Percentiles rank a stretch among this genome's conserved stretches.
Conservation (phyloP, 768 basidiomycete genomes). For the Naganishia vishniacii region DNA sequence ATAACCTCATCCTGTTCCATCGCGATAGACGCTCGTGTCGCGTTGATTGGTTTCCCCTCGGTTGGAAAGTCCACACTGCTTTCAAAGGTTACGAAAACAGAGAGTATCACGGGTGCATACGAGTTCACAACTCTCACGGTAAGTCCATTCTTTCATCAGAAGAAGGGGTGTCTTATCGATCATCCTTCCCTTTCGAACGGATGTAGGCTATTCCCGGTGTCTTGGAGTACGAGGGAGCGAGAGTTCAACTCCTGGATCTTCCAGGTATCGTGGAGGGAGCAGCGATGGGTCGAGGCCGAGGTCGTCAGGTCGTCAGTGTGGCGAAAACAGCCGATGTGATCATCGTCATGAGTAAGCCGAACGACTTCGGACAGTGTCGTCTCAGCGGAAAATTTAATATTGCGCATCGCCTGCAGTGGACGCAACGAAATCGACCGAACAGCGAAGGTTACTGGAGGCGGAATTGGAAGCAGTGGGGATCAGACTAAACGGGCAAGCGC, state of each 20-base stretch:
- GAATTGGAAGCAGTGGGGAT: constrained; percentile 97
- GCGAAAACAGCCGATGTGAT: constrained; percentile 91
- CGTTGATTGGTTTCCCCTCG: constrained; percentile 91
- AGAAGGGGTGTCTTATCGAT: background rate
- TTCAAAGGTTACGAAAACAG: constrained; percentile 84
- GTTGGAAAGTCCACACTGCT: constrained; percentile 93
- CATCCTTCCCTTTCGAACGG: background rate
- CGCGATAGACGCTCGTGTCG: constrained; percentile 70
- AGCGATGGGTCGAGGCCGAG: constrained; percentile 69
- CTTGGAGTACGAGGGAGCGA: constrained; percentile 85
- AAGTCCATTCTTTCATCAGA: constrained; percentile 32
- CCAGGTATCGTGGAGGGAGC: constrained; percentile 75
- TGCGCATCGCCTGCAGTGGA: constrained; percentile 36
- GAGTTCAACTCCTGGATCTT: constrained; percentile 89
- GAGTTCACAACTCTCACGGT: constrained; percentile 91
- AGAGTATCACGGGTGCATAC: constrained; percentile 81
- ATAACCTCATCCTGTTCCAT: background rate
- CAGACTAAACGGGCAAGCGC: constrained; percentile 78
- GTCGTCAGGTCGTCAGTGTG: constrained; percentile 88
- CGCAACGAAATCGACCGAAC: constrained; percentile 61
- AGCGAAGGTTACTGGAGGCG: constrained; percentile 75
- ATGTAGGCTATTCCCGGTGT: constrained; percentile 87
- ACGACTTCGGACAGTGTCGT: background rate
- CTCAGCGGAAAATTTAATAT: background rate
- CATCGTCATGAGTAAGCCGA: constrained; percentile 52